These are phyloP conservation scores for Lipomyces japonicus DNA, from an alignment of 805 yeast genomes.

Conservation along the genomic window DNA sequence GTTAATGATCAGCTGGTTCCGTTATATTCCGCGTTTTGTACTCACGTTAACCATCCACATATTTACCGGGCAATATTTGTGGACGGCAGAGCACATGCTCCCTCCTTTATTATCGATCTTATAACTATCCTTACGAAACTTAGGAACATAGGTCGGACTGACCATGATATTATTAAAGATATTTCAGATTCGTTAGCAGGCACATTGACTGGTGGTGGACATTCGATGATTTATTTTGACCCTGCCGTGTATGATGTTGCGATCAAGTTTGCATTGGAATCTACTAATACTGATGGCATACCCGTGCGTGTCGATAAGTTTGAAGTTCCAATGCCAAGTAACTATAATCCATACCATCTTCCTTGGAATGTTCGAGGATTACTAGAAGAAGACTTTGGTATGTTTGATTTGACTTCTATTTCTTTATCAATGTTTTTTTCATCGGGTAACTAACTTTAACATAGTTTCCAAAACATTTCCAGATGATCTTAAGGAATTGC, in stretches of 20 bases:
- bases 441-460: background rate
- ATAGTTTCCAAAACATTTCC: slow-evolving; percentile 40
- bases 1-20: slow-evolving; percentile 94
- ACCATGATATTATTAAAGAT: slow-evolving; percentile 82
- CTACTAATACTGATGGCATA: slow-evolving; percentile 51
- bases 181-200: slow-evolving; percentile 79
- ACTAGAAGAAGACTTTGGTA: slow-evolving; percentile 52
- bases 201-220: slow-evolving; percentile 92
- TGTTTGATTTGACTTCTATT: slow-evolving; percentile 42
- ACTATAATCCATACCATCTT: slow-evolving; percentile 74
- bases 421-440: slow-evolving; percentile 32
- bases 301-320: slow-evolving; percentile 40
- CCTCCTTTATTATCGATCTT: slow-evolving; percentile 70
- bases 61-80: slow-evolving; percentile 84
- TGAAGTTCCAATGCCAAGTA: slow-evolving; percentile 53
- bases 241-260: slow-evolving; percentile 80
- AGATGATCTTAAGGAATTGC: slow-evolving; percentile 55
- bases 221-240: slow-evolving; percentile 82
- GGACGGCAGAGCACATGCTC: slow-evolving; percentile 66
- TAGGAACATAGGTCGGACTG: slow-evolving; percentile 73
- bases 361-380: slow-evolving; percentile 94
- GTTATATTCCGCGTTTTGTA: slow-evolving; percentile 77
- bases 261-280: slow-evolving; percentile 66
- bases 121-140: slow-evolving; percentile 70
- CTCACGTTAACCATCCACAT: slow-evolving; percentile 83